A percentile compares a stretch with the other conserved stretches of the same genome.
Conservation (phyloP, 805 yeast species). For the Saccharomycopsis schoenii region DNA sequence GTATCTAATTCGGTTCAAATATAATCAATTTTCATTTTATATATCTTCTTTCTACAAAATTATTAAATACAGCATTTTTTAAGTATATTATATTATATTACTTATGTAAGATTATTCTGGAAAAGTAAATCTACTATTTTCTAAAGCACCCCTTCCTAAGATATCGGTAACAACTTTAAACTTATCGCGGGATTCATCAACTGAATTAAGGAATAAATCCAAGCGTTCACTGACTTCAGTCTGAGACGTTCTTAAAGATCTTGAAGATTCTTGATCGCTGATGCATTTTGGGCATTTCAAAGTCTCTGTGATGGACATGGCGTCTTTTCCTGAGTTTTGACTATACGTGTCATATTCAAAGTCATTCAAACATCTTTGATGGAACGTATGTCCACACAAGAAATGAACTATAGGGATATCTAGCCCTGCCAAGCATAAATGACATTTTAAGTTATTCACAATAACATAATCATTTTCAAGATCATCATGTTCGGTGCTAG, state of each 20-base stretch:
- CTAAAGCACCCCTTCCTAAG: conserved; percentile 83
- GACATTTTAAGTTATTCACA: conserved; percentile 53
- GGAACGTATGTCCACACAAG: conserved; percentile 79
- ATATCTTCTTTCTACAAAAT: too few relatives aligned
- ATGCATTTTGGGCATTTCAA: conserved; percentile 67
- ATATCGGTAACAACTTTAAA: conserved; percentile 72
- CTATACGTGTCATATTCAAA: conserved; percentile 26
- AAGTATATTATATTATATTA: not conserved
- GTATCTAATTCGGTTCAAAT: not conserved
- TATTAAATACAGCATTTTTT: too few relatives aligned
- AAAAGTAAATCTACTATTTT: conserved; percentile 20
- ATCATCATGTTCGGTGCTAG: conserved; percentile 17
- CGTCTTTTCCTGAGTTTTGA: conserved; percentile 6
- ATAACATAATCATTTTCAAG: conserved; percentile 20
- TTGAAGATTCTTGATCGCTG: conserved; percentile 58
- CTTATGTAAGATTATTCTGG: not conserved
- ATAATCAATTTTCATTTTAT: not conserved
- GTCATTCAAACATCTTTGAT: conserved; percentile 64
- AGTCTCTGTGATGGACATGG: not conserved
- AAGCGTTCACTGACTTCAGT: conserved; percentile 50
- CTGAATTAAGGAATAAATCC: conserved; percentile 50
- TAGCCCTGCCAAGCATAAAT: conserved; percentile 51
- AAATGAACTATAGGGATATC: conserved; percentile 79
- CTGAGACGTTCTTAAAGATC: conserved; percentile 48
- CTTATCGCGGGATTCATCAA: conserved; percentile 36